Evolutionary conservation across 331 rosid species (phyloP).

Genomic region (Quercus tomentella): DNA sequence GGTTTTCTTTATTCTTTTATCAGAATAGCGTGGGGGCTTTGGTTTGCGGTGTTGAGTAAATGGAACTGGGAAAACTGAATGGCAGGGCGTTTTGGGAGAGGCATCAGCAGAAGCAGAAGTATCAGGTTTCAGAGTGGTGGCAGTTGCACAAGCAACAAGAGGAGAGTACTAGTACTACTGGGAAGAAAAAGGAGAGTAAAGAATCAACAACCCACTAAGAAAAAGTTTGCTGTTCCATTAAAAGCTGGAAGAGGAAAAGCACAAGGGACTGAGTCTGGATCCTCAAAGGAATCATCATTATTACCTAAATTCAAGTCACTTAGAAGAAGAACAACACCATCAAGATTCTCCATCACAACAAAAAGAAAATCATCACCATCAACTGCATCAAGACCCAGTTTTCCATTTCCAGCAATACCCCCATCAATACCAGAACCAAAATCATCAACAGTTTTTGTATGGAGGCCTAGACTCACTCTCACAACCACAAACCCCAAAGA

Average conservation of each 20-base stretch:
- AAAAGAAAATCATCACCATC: background rate
- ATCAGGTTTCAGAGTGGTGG: conserved; percentile 41
- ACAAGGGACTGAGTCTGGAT: conserved; percentile 75
- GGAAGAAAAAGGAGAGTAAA: conserved; percentile 12
- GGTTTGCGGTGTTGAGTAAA: conserved; percentile 19
- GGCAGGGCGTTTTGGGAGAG: conserved; percentile 58
- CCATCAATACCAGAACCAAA: background rate
- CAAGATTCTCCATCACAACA: conserved; percentile 14
- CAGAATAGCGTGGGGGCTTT: background rate
- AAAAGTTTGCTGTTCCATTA: conserved; percentile 28
- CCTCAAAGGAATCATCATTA: conserved; percentile 51
- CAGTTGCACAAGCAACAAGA: conserved; percentile 33
- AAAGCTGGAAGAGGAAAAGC: conserved; percentile 77
- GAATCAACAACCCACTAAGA: conserved; percentile 18
- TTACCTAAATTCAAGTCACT: conserved; percentile 32
- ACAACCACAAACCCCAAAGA: conserved; percentile 21
- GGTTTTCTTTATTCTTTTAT: background rate
- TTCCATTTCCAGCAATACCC: conserved; percentile 22
- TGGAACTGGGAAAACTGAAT: conserved; percentile 71
- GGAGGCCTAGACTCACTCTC: background rate
- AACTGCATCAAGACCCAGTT: conserved; percentile 21
- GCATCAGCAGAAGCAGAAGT: conserved; percentile 13
- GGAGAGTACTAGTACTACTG: background rate
- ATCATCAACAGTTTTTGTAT: conserved; percentile 1
- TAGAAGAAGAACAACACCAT: conserved; percentile 16